Evolutionary conservation across 257 asterid species (phyloP).

Genomic region (Agastache rugosa): DNA sequence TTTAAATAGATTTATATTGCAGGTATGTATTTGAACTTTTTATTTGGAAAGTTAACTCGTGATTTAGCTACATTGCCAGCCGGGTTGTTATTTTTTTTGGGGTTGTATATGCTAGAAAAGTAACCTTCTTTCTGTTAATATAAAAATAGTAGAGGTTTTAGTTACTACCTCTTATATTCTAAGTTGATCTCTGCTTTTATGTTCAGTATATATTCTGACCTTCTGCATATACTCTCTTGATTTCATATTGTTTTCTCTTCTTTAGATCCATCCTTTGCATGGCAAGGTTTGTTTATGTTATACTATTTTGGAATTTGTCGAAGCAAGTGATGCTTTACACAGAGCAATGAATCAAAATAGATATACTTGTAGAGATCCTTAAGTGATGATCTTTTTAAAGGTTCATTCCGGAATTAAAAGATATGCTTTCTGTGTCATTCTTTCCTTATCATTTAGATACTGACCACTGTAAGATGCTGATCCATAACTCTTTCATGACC

Average conservation of each 20-base stretch:
- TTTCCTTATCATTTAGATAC: conserved; percentile 2
- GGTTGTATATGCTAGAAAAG: background rate
- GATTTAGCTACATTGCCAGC: background rate
- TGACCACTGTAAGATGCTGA: background rate
- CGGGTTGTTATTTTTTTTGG: background rate
- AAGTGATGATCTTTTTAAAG: background rate
- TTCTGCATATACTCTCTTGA: background rate
- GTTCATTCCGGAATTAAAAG: conserved; percentile 9
- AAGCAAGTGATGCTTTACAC: background rate
- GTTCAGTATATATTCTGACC: background rate
- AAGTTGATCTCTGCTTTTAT: conserved; percentile 25
- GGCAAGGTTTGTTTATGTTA: conserved; percentile 13
- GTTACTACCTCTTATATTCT: background rate
- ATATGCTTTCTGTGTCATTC: background rate
- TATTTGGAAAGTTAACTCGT: conserved; percentile 8
- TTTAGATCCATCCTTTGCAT: conserved; percentile 16
- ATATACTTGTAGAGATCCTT: conserved; percentile 3
- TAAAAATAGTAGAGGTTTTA: background rate
- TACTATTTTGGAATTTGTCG: conserved; percentile 8
- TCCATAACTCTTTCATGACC: background rate
- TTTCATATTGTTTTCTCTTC: background rate
- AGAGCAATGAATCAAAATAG: conserved; percentile 14
- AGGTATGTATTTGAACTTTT: conserved; percentile 43
- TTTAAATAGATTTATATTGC: conserved; percentile 55
- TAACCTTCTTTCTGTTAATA: conserved; percentile 10